Percentiles rank a stretch among this genome's conserved stretches.
Conservation (phyloP, 371 early-diverging fungal genomes). For the Syncephalis plumigaleata region DNA sequence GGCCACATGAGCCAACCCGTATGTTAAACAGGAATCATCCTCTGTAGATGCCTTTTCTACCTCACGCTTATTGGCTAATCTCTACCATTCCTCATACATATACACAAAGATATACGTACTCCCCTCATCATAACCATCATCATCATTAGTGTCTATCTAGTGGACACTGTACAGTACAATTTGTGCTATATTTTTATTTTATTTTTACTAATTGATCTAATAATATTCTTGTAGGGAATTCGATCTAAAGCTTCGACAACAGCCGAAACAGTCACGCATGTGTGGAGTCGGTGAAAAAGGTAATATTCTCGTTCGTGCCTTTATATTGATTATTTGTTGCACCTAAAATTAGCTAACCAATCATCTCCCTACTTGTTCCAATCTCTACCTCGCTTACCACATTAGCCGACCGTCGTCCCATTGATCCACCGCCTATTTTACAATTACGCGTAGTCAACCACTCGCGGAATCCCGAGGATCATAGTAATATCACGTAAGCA, state of each 20-base stretch:
- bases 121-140: no score
- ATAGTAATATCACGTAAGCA: background rate
- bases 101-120: no score
- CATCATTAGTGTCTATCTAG: no score
- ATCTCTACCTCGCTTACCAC: background rate
- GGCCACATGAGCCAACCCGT: no score
- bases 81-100: no score
- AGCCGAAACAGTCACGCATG: slow-evolving; percentile 85
- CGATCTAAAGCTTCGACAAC: slow-evolving; percentile 62
- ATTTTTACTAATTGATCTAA: background rate
- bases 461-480: slow-evolving; percentile 3
- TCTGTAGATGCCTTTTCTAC: no score
- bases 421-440: slow-evolving; percentile 89
- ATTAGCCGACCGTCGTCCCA: slow-evolving; percentile 76
- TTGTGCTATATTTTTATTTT: no score
- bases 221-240: slow-evolving; percentile 23
- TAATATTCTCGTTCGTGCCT: no score
- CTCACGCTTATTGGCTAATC: no score
- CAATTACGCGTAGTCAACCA: slow-evolving; percentile 45
- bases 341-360: slow-evolving; percentile 5
- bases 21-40: no score
- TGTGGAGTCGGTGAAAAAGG: slow-evolving; percentile 87
- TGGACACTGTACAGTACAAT: no score
- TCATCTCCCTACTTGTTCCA: background rate
- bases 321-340: no score